Evolutionary conservation across 176 grass and related monocot genomes (phyloP).

Genomic region (Carex myosuroides): DNA sequence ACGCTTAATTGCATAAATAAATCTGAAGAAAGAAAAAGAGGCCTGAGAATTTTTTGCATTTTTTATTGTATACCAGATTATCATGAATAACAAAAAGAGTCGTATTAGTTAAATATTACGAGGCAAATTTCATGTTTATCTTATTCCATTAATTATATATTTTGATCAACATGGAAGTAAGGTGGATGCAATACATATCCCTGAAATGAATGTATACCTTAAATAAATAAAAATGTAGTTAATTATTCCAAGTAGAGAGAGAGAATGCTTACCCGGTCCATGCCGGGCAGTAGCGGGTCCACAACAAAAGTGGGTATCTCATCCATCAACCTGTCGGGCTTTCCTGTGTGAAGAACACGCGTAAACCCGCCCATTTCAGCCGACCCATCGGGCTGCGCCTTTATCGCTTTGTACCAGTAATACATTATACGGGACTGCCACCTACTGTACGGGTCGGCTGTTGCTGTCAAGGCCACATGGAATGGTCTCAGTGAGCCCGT

Average conservation of each 20-base stretch:
- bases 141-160: neutral
- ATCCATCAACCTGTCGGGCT: slow-evolving; percentile 56
- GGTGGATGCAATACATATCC: too few species aligned
- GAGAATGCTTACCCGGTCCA: slow-evolving; percentile 43
- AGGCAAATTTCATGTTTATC: neutral
- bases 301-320: slow-evolving; percentile 96
- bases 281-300: slow-evolving; percentile 53
- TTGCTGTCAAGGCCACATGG: slow-evolving; percentile 75
- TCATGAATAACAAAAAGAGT: neutral
- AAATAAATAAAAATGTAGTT: neutral
- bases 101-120: neutral
- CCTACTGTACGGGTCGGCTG: slow-evolving; percentile 50
- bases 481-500: slow-evolving; percentile 33
- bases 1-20: too few species aligned
- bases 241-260: neutral
- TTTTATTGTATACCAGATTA: neutral
- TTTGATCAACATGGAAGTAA: too few species aligned
- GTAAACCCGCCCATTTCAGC: slow-evolving; percentile 89
- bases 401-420: slow-evolving; percentile 83
- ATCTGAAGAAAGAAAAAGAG: neutral
- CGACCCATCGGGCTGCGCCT: slow-evolving; percentile 27
- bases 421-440: slow-evolving; percentile 91
- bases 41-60: neutral
- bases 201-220: too few species aligned
- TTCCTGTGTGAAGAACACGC: slow-evolving; percentile 72